A percentile compares a stretch with the other conserved stretches of the same genome.
phyloP scores from a whole-genome alignment of 441 rosid genomes.

The Jatropha podagrica region DNA sequence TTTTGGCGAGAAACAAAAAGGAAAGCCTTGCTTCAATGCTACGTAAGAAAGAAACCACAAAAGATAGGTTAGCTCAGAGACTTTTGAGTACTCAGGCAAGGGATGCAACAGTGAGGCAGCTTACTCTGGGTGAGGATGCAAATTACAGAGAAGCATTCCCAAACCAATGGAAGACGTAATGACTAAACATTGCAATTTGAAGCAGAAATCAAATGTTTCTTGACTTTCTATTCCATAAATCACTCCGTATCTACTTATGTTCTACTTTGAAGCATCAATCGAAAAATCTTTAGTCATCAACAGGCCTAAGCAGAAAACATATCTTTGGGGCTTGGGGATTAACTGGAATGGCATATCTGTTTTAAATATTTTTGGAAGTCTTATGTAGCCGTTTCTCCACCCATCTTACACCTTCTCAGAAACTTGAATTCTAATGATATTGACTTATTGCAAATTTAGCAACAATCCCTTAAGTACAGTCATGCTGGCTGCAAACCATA shows the following conservation, averaged over 20 bases:
- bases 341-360: too few relatives aligned
- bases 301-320: neutral
- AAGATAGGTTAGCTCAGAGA: conserved; percentile 62
- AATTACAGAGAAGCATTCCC: conserved; percentile 69
- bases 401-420: too few relatives aligned
- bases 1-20: conserved; percentile 46
- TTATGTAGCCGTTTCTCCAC: too few relatives aligned
- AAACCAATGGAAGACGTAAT: conserved; percentile 71
- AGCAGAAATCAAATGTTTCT: neutral
- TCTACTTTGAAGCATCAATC: too few relatives aligned
- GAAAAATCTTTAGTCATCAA: neutral
- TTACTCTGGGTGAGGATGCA: conserved; percentile 55
- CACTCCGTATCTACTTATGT: too few relatives aligned
- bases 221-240: neutral
- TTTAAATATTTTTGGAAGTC: too few relatives aligned
- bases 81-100: conserved; percentile 46
- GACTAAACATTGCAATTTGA: neutral
- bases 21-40: conserved; percentile 60
- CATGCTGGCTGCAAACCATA: too few relatives aligned
- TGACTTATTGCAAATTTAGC: too few relatives aligned
- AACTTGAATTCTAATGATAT: too few relatives aligned
- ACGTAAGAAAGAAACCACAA: conserved; percentile 60
- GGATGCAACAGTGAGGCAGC: conserved; percentile 50
- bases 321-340: too few relatives aligned
- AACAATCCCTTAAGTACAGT: too few relatives aligned